Percentiles rank a stretch among this genome's conserved stretches.
phyloP scores from a whole-genome alignment of 2,329 filamentous ascomycete species.

The Aspergillus puulaauensis region DNA sequence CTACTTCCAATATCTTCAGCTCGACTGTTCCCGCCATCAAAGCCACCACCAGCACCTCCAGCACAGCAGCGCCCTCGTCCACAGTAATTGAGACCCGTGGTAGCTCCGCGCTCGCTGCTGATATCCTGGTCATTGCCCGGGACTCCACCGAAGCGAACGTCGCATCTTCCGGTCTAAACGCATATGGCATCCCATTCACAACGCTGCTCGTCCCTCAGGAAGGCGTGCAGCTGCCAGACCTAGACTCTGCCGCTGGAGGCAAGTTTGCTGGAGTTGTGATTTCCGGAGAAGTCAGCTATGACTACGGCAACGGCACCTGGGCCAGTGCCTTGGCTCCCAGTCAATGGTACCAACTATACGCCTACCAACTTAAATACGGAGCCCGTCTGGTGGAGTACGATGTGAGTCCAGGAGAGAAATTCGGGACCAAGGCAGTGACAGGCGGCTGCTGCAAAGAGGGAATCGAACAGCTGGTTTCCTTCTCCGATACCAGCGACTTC shows the following conservation, averaged over 20 bases:
- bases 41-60: no score
- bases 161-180: constrained; percentile 56
- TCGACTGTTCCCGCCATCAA: not conserved
- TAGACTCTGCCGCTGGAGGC: constrained; percentile 52
- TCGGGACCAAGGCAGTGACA: constrained; percentile 42
- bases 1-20: not conserved
- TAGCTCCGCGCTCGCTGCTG: constrained; percentile 29
- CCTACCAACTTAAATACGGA: constrained; percentile 58
- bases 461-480: constrained; percentile 53
- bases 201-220: constrained; percentile 54
- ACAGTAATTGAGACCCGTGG: no score
- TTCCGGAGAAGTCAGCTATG: constrained; percentile 55
- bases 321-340: constrained; percentile 54
- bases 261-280: constrained; percentile 62
- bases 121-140: constrained; percentile 57
- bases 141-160: constrained; percentile 51
- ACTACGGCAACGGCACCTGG: constrained; percentile 48
- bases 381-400: constrained; percentile 62
- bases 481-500: constrained; percentile 55
- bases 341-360: constrained; percentile 58
- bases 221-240: constrained; percentile 51
- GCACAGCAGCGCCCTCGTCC: no score
- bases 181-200: constrained; percentile 61
- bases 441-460: constrained; percentile 49
- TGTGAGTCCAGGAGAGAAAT: constrained; percentile 54